phyloP scores from a whole-genome alignment of 371 early-diverging fungal species.

The Phascolomyces articulosus region DNA sequence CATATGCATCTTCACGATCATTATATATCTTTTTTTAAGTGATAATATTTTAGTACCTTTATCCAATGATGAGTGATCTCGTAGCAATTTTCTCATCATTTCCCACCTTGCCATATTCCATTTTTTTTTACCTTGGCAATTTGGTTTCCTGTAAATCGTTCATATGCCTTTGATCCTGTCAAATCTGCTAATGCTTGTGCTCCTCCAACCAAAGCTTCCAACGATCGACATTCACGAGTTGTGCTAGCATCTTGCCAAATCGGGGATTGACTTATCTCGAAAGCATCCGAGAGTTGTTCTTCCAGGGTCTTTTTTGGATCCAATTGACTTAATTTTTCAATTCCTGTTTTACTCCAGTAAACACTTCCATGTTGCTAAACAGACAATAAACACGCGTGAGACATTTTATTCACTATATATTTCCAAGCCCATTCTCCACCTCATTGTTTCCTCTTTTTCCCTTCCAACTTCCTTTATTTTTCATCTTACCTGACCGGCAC shows the following conservation, averaged over 20 bases:
- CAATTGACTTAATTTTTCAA: conserved; percentile 38
- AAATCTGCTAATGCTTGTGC: conserved; percentile 61
- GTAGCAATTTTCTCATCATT: too few species aligned
- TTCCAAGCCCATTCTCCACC: too few species aligned
- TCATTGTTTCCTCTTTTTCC: background rate
- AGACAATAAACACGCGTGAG: too few species aligned
- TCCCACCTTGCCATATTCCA: background rate
- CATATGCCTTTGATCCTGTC: conserved; percentile 79
- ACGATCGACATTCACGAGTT: conserved; percentile 57
- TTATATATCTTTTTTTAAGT: conserved; percentile 36
- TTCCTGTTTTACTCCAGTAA: conserved; percentile 66
- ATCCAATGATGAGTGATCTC: background rate
- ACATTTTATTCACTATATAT: too few species aligned
- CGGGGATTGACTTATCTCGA: conserved; percentile 69
- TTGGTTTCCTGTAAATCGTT: conserved; percentile 83
- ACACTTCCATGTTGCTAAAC: conserved; percentile 88
- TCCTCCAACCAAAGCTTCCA: conserved; percentile 67
- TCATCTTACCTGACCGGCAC: conserved; percentile 70
- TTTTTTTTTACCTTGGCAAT: conserved; percentile 64
- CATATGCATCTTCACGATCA: conserved; percentile 32
- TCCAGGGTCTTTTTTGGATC: conserved; percentile 33
- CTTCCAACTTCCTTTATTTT: background rate
- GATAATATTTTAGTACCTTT: background rate
- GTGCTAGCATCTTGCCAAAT: conserved; percentile 90
- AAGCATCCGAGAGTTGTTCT: conserved; percentile 61